Evolutionary conservation across 1,284 basidiomycete genomes (phyloP), one percentile per base, ranked within the genome.

Genomic region (Apiotrichum laibachii): DNA sequence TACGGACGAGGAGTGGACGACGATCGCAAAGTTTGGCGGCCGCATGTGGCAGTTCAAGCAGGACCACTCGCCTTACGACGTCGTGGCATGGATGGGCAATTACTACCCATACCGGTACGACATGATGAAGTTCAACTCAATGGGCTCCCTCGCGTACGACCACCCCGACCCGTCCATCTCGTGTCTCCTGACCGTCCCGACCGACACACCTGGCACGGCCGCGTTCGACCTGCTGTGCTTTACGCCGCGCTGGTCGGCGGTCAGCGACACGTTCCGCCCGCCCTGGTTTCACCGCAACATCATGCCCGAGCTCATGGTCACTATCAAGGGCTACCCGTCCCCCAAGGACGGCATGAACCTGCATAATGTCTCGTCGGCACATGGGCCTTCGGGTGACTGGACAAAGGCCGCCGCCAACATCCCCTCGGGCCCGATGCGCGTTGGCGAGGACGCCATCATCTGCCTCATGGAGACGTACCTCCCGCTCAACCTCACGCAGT

Each of bases 51-150:
- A 81, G 83, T 65, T 72, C 82, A 39, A 83, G 82, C 77, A 84
- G 57, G 33, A 47, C 39, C 60, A 65, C 60, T 50, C 49, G 18
- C 63, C 63, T 22, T 65, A 55, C 56, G 87, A 88, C 67, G 86
- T 88, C 35, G 86, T 88, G 47, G 86, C 86, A 0, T 87, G 84
- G 83, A 82, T 84, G 55, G 85, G 85, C 57, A 87, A 85, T 76
- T 88, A 88, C 66, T 81, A 86, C 4, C 86, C 86, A 1, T 88
- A 85, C 79, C 87, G 87, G 72, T 88, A 88, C 68, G 84, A 83
- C 37, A 72, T 87, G 69, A 81, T 82, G 69, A 86, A 85, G 70
- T 88, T 88, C 76, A 79, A 84, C 68, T 81, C 82, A 62, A 83
- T 87, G 56, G 86, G 86, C 34, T 84, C 82, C 55, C 84, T 88